Conservation (phyloP, 2,329 filamentous ascomycete genomes). For the Penicillium paneum region DNA sequence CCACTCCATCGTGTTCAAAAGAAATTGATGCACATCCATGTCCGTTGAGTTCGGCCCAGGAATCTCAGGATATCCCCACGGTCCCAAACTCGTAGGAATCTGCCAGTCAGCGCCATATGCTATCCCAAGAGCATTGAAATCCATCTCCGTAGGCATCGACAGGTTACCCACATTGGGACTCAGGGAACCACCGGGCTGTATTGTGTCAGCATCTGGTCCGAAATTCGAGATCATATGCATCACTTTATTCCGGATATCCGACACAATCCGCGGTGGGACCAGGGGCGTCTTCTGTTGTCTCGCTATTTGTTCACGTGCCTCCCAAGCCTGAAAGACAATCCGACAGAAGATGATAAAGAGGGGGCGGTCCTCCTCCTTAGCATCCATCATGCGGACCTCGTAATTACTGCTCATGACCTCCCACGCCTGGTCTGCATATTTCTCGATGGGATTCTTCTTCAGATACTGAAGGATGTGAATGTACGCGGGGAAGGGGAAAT, state of each 20-base stretch:
- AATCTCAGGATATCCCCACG: background rate
- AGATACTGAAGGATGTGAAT: background rate
- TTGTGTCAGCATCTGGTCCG: background rate
- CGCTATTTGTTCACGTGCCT: background rate
- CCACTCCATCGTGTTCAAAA: background rate
- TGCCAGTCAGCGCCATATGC: background rate
- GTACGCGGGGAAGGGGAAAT: background rate
- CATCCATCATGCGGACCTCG: background rate
- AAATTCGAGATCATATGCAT: background rate
- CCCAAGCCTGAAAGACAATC: background rate
- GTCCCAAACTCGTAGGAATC: background rate
- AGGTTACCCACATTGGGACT: background rate
- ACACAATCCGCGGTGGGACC: background rate
- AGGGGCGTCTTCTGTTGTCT: background rate
- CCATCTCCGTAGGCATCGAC: background rate
- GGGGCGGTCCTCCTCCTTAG: background rate
- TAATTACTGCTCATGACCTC: background rate
- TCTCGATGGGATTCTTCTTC: background rate
- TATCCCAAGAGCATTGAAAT: background rate
- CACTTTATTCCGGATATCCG: background rate
- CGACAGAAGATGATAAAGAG: background rate
- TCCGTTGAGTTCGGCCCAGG: background rate
- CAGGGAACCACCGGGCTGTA: rapidly evolving
- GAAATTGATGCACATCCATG: background rate
- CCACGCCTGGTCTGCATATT: background rate